A percentile compares a stretch with the other conserved stretches of the same genome.
phyloP scores from a whole-genome alignment of 2,329 filamentous ascomycete genomes.

The Botryosphaeria dothidea region DNA sequence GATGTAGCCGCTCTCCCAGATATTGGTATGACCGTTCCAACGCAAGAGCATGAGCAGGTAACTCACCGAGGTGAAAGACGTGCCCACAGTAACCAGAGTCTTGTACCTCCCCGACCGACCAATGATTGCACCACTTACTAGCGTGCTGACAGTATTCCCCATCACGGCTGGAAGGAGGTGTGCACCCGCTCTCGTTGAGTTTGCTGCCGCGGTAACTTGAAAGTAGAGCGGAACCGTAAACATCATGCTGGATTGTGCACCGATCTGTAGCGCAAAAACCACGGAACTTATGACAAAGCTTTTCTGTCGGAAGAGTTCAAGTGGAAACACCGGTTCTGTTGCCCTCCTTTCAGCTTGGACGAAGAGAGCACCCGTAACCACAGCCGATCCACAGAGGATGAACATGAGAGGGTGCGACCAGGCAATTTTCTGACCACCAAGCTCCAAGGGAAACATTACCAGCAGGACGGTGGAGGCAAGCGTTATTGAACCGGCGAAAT shows the following conservation, averaged over 20 bases:
- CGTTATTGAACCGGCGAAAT: slow-evolving; percentile 58
- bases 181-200: slow-evolving; percentile 58
- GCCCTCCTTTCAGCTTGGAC: slow-evolving; percentile 43
- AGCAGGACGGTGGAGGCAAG: slow-evolving; percentile 46
- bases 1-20: slow-evolving; percentile 31
- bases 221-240: slow-evolving; percentile 70
- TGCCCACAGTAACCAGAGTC: slow-evolving; percentile 25
- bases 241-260: slow-evolving; percentile 64
- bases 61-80: slow-evolving; percentile 23
- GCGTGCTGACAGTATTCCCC: slow-evolving; percentile 65
- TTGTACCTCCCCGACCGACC: slow-evolving; percentile 41
- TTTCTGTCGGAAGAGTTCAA: slow-evolving; percentile 53
- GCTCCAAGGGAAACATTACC: slow-evolving; percentile 50
- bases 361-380: slow-evolving; percentile 30
- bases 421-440: slow-evolving; percentile 42
- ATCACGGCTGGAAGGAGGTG: slow-evolving; percentile 68
- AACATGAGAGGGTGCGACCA: slow-evolving; percentile 41
- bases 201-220: slow-evolving; percentile 60
- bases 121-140: slow-evolving; percentile 61
- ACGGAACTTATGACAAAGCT: slow-evolving; percentile 57
- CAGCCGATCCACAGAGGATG: slow-evolving; percentile 32
- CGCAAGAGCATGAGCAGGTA: slow-evolving; percentile 30
- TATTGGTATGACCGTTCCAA: slow-evolving; percentile 32
- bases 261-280: slow-evolving; percentile 55
- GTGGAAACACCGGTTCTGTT: slow-evolving; percentile 60